phyloP scores from a whole-genome alignment of 106 monocot species.

The Dendrobium officinale region DNA sequence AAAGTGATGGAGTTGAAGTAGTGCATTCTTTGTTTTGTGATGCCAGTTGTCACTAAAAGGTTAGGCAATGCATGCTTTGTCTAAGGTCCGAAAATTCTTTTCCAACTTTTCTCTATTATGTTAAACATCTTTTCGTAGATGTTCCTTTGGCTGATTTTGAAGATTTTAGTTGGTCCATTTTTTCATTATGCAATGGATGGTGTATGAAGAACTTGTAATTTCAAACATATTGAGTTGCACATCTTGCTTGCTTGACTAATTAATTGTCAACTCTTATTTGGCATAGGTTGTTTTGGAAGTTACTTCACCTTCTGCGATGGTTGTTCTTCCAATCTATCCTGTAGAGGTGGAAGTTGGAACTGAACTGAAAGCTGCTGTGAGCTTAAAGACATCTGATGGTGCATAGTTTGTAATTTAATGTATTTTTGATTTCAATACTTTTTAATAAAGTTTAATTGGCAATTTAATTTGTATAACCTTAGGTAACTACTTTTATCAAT shows the following conservation, averaged over 20 bases:
- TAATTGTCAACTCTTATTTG: background rate
- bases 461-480: slow-evolving; percentile 7
- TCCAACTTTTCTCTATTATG: no score
- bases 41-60: background rate
- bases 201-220: background rate
- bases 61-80: no score
- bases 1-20: no score
- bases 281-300: slow-evolving; percentile 66
- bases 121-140: background rate
- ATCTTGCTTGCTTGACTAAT: background rate
- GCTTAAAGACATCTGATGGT: slow-evolving; percentile 70
- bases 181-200: background rate
- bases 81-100: background rate
- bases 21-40: background rate
- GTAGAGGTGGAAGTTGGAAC: slow-evolving; percentile 68
- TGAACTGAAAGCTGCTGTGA: slow-evolving; percentile 59
- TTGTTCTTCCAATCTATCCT: slow-evolving; percentile 62
- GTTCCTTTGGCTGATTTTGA: background rate
- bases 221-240: background rate
- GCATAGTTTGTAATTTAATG: slow-evolving; percentile 14
- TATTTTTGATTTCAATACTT: slow-evolving; percentile 5
- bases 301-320: slow-evolving; percentile 60
- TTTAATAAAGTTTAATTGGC: background rate
- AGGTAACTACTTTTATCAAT: slow-evolving; percentile 60
- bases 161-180: background rate